Evolutionary conservation across 1,139 yeast species (phyloP).

Genomic region (Sugiyamaella castrensis): DNA sequence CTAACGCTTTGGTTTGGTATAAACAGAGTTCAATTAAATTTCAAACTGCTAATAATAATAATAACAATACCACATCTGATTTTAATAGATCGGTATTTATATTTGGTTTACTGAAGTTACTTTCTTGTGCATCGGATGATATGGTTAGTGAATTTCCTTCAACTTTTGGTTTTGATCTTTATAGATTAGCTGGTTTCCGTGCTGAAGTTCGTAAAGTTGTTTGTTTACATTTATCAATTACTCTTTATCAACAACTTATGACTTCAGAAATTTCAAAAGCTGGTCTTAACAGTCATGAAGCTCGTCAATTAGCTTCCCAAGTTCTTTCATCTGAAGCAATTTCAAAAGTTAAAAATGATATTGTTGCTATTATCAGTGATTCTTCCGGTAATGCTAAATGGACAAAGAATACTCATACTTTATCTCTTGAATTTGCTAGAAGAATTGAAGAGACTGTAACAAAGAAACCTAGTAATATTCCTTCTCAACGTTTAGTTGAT

Average conservation of each 20-base stretch:
- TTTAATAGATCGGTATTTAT: slow-evolving; percentile 38
- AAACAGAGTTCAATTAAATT: slow-evolving; percentile 1
- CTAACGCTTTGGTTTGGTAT: slow-evolving; percentile 66
- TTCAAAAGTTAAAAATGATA: slow-evolving; percentile 50
- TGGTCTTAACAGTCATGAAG: slow-evolving; percentile 10
- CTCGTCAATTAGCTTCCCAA: slow-evolving; percentile 11
- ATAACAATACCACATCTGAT: slow-evolving; percentile 15
- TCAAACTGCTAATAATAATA: slow-evolving; percentile 18
- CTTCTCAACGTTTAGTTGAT: slow-evolving; percentile 42
- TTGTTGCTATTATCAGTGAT: slow-evolving; percentile 77
- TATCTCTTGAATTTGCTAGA: slow-evolving; percentile 69
- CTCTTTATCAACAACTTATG: slow-evolving; percentile 68
- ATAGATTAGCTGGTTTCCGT: slow-evolving; percentile 69
- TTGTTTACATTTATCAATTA: slow-evolving; percentile 71
- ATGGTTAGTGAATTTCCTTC: slow-evolving; percentile 81
- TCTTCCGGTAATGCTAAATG: slow-evolving; percentile 85
- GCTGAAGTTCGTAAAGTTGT: slow-evolving; percentile 86
- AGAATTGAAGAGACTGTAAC: slow-evolving; percentile 31
- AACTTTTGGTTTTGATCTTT: slow-evolving; percentile 82
- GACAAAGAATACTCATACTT: slow-evolving; percentile 76
- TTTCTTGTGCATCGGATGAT: slow-evolving; percentile 64
- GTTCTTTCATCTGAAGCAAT: slow-evolving; percentile 25
- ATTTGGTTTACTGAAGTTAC: slow-evolving; percentile 54
- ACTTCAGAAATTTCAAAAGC: slow-evolving; percentile 37
- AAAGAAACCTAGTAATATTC: slow-evolving; percentile 15